Percentiles rank a stretch among this genome's conserved stretches.
Conservation (phyloP, 768 basidiomycete genomes). For the Rhizopogon vulgaris region DNA sequence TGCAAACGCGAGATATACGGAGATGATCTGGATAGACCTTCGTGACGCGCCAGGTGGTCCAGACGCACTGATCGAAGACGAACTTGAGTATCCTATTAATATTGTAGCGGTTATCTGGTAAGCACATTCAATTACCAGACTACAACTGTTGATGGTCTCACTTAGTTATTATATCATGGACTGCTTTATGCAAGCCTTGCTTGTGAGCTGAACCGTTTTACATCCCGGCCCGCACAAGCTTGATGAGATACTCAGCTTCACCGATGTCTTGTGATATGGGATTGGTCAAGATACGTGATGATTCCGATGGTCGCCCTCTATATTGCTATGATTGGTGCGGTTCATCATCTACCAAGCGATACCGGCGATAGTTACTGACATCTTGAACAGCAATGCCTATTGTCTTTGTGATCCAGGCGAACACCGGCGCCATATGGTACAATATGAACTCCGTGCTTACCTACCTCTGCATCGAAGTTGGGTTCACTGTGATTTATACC, state of each 20-base stretch:
- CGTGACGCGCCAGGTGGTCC: conserved; percentile 7
- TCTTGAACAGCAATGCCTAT: conserved; percentile 10
- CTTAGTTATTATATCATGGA: neutral
- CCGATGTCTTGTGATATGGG: conserved; percentile 15
- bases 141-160: neutral
- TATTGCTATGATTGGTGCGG: conserved; percentile 12
- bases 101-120: neutral
- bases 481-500: conserved; percentile 26
- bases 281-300: conserved; percentile 9
- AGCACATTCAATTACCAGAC: neutral
- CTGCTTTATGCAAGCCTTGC: neutral
- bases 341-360: neutral
- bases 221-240: neutral
- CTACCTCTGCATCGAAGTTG: conserved; percentile 26
- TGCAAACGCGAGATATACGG: conserved; percentile 11
- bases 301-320: conserved; percentile 12
- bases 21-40: conserved; percentile 19
- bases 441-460: conserved; percentile 18
- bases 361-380: neutral
- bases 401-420: conserved; percentile 11
- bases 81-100: neutral
- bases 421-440: conserved; percentile 14
- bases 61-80: neutral
- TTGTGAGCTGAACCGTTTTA: neutral
- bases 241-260: neutral